These are phyloP conservation scores for Nannochloropsis granulata DNA, from an alignment of 108 stramenopile species.

Conservation along the genomic window DNA sequence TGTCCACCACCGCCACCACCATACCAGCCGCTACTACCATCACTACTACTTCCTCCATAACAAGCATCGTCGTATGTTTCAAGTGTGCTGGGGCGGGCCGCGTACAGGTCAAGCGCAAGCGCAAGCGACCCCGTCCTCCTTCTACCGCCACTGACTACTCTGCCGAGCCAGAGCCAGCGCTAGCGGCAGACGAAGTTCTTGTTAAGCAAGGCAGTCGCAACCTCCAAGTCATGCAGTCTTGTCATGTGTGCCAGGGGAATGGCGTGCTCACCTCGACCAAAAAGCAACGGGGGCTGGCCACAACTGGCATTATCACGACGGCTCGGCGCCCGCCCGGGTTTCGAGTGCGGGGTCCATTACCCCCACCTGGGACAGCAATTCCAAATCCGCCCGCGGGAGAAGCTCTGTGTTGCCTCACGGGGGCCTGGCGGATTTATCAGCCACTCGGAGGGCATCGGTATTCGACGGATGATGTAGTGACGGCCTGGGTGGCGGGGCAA, in stretches of 20 bases:
- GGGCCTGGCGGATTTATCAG: constrained; percentile 51
- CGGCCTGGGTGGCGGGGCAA: constrained; percentile 43
- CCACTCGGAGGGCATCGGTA: constrained; percentile 48
- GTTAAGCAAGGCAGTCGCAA: not conserved
- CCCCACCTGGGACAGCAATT: not conserved
- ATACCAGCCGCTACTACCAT: too few species aligned
- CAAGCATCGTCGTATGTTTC: not conserved
- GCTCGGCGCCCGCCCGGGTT: not conserved
- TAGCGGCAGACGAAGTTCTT: not conserved
- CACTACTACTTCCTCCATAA: too few species aligned
- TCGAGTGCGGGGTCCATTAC: not conserved
- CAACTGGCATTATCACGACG: not conserved
- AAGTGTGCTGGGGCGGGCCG: not conserved
- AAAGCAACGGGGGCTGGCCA: not conserved
- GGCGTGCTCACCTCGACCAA: not conserved
- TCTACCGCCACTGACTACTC: not conserved
- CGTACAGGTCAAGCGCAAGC: not conserved
- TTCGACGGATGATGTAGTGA: constrained; percentile 58
- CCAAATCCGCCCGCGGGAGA: constrained; percentile 28
- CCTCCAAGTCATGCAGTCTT: not conserved
- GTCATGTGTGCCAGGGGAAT: not conserved
- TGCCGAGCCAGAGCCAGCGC: not conserved
- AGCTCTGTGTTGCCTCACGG: constrained; percentile 51
- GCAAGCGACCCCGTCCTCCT: not conserved
- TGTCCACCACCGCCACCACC: too few species aligned